These are phyloP conservation scores for Jatropha curcas DNA, from an alignment of 345 rosid genomes.

Conservation along the genomic window DNA sequence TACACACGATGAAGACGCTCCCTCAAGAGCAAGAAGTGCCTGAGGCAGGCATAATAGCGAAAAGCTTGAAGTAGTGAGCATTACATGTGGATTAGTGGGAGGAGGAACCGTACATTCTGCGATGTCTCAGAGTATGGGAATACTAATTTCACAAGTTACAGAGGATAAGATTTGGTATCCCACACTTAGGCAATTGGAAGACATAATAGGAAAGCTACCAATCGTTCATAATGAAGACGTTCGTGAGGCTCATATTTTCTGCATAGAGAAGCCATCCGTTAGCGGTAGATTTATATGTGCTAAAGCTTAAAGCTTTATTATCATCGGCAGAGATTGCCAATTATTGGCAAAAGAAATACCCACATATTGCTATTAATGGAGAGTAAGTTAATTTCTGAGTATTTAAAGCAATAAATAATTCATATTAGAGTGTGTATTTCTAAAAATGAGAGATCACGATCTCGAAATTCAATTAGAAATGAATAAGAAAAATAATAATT, in stretches of 20 bases:
- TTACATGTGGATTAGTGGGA: constrained; percentile 35
- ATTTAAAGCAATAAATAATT: too few species aligned
- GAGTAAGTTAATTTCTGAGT: too few species aligned
- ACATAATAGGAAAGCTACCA: constrained; percentile 39
- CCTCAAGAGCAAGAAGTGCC: constrained; percentile 39
- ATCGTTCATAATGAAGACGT: constrained; percentile 48
- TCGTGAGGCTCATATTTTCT: constrained; percentile 37
- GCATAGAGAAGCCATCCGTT: constrained; percentile 27
- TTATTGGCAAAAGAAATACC: constrained; percentile 3
- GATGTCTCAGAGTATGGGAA: constrained; percentile 14
- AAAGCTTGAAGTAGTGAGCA: constrained; percentile 34
- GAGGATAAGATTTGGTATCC: not conserved
- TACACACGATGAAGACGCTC: constrained; percentile 19
- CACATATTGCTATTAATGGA: constrained; percentile 13
- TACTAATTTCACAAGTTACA: constrained; percentile 23
- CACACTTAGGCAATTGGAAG: constrained; percentile 31
- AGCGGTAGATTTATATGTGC: constrained; percentile 39
- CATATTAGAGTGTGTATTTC: too few species aligned
- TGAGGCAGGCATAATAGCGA: constrained; percentile 15
- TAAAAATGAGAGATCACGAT: too few species aligned
- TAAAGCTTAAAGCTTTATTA: constrained; percentile 14
- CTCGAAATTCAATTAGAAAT: too few species aligned
- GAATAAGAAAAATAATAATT: too few species aligned
- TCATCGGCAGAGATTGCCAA: constrained; percentile 13
- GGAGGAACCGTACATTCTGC: constrained; percentile 31